A percentile compares a stretch with the other conserved stretches of the same genome.
These are phyloP conservation scores for Purshia tridentata DNA, from an alignment of 306 rosid species.

Conservation along the genomic window DNA sequence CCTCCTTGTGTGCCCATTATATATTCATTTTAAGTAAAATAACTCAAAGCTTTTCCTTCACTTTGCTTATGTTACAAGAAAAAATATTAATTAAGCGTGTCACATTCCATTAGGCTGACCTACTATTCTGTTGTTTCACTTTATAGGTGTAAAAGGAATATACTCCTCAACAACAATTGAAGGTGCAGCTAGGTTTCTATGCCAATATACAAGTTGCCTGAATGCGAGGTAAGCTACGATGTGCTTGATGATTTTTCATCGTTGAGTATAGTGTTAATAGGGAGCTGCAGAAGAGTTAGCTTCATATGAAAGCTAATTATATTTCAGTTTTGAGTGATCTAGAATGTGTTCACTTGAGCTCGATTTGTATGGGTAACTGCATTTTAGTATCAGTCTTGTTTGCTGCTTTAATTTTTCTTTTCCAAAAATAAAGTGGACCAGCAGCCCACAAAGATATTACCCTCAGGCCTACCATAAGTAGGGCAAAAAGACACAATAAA, in stretches of 20 bases:
- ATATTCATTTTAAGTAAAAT: no score
- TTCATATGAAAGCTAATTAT: constrained; percentile 9
- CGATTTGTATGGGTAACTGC: background rate
- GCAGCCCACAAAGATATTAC: no score
- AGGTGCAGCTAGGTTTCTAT: constrained; percentile 70
- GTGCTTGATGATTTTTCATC: background rate
- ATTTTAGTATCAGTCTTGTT: background rate
- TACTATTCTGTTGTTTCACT: constrained; percentile 15
- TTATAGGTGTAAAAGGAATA: constrained; percentile 72
- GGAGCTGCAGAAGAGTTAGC: background rate
- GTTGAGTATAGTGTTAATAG: background rate
- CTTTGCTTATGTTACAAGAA: background rate
- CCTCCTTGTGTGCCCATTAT: background rate
- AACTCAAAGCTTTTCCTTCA: background rate
- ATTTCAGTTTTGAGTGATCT: constrained; percentile 2
- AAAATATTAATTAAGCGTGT: constrained; percentile 1
- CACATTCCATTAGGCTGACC: constrained; percentile 12
- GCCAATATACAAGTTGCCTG: constrained; percentile 47
- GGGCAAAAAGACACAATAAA: no score
- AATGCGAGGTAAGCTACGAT: constrained; percentile 52
- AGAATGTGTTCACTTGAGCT: background rate
- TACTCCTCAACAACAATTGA: constrained; percentile 69
- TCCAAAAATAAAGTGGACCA: no score
- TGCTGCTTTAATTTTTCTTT: background rate
- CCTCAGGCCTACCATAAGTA: no score